Evolutionary conservation across 257 asterid genomes (phyloP), one percentile per base, ranked within the genome.

Genomic region (Galeopsis tetrahit): DNA sequence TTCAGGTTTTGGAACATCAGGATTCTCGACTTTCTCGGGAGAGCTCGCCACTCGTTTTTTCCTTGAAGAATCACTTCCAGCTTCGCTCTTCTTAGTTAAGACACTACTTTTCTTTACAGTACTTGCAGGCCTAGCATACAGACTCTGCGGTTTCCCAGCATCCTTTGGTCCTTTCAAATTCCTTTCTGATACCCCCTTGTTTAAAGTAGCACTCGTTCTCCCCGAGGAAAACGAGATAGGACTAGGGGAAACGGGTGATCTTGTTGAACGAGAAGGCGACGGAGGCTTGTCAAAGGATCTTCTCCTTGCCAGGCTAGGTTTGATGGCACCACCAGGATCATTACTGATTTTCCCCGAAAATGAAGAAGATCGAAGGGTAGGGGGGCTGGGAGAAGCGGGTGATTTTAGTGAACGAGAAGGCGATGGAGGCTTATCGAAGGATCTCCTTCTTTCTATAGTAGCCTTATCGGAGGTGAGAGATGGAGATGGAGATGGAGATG

Each of bases 201-300:
- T 44, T 3, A 36, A 46, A 46, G 21, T 6, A 14, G 10, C 39
- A 1, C 66, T 31, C 31, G 71, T 39, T 51, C 66, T 84, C 39
- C 78, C 42, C 0, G 82, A 21, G 28, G 28, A 65, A 60, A 77
- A 82, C 5, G 94, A 81, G 21, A 87, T 72, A 70, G 69, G 79
- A 39, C 32, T 82, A 3, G 88, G 83, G 0, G 93, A 86, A 69
- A 71, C 52, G 33, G 74, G 80, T 6, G 90, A 15, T 52, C 68
- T 82, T 31, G 64, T 80, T 0, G 74, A 15, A 13, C 63, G 75
- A 35, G 87, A 79, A 43, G 84, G 78, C 9, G 88, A 69, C 0
- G 86, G 82, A 17, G 90, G 88, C 70, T 75, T 84, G 80, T 85
- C 96, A 9, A 88, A 82, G 15, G 96, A 87, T 71, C 85, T 83